phyloP scores from a whole-genome alignment of 1,139 yeast species.

The Geotrichum histeridarum region DNA sequence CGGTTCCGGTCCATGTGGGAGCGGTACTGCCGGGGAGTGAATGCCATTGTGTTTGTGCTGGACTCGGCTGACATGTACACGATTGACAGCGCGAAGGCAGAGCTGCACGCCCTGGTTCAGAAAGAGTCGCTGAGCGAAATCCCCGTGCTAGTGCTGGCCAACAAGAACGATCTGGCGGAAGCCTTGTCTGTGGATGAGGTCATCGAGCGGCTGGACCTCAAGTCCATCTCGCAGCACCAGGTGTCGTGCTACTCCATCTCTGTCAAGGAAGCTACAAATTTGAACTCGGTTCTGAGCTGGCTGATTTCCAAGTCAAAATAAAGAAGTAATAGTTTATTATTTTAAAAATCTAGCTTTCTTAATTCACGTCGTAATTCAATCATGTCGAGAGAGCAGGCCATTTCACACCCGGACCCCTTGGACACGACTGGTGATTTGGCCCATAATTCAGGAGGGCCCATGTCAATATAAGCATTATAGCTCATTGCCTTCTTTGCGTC shows the following conservation, averaged over 20 bases:
- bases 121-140: constrained; percentile 36
- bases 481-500: background rate
- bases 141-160: constrained; percentile 39
- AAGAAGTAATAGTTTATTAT: background rate
- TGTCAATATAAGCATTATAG: constrained; percentile 13
- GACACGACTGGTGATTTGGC: too few relatives aligned
- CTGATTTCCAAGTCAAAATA: constrained; percentile 30
- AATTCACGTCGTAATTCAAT: too few relatives aligned
- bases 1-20: constrained; percentile 43
- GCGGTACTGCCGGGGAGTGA: constrained; percentile 40
- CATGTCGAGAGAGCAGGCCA: too few relatives aligned
- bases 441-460: background rate
- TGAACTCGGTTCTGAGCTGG: constrained; percentile 39
- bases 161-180: constrained; percentile 38
- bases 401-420: too few relatives aligned
- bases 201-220: constrained; percentile 34
- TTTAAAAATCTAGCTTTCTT: background rate
- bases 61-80: constrained; percentile 37
- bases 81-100: constrained; percentile 33
- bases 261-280: constrained; percentile 38
- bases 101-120: constrained; percentile 34
- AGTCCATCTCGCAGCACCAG: constrained; percentile 35
- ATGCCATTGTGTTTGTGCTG: constrained; percentile 39
- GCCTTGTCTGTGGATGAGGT: constrained; percentile 37
- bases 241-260: constrained; percentile 41